Base-by-base conservation (phyloP, 768 basidiomycete genomes). In the Pleurotus cornucopiae region DNA sequence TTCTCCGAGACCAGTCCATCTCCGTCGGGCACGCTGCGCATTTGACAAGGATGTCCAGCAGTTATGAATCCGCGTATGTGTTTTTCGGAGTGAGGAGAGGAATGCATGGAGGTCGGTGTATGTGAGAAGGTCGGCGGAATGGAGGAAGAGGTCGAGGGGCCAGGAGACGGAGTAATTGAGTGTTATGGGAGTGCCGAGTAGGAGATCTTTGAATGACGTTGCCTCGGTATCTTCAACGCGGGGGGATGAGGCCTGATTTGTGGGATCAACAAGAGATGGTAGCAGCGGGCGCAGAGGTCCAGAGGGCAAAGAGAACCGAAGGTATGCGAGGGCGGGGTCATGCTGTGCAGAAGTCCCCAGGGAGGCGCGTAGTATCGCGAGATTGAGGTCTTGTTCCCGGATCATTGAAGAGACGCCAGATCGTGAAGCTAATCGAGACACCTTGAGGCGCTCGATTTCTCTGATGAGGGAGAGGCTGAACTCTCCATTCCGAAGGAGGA, bases 101-200 rank as follows among this genome's bases (percentile, higher is more conserved):
- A 91, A 95, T 3, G 88, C 79, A 71, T 94, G 93, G 46, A 96
- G 70, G 14, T 81, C 79, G 2, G 83, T 83, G 63, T 97, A 96
- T 37, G 83, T 78, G 14, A 81, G 74, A 16, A 95, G 74, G 62
- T 93, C 91, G 0, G 84, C 74, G 18, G 85, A 74, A 52, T 91
- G 84, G 20, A 97, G 81, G 71, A 96, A 95, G 46, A 96, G 82
- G 66, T 95, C 91, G 41, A 96, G 77, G 0, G 94, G 94, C 92
- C 92, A 97, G 0, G 86, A 71, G 20, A 94, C 83, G 14, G 69
- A 73, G 67, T 91, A 94, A 5, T 78, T 79, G 16, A 96, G 76
- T 1, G 77, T 71, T 26, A 94, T 73, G 0, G 88, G 83, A 0
- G 89, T 91, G 13, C 94, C 94, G 39, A 97, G 80, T 2, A 96